These are phyloP conservation scores for Cryptococcus maquisensis DNA, from an alignment of 1,284 basidiomycete species.

Conservation along the genomic window DNA sequence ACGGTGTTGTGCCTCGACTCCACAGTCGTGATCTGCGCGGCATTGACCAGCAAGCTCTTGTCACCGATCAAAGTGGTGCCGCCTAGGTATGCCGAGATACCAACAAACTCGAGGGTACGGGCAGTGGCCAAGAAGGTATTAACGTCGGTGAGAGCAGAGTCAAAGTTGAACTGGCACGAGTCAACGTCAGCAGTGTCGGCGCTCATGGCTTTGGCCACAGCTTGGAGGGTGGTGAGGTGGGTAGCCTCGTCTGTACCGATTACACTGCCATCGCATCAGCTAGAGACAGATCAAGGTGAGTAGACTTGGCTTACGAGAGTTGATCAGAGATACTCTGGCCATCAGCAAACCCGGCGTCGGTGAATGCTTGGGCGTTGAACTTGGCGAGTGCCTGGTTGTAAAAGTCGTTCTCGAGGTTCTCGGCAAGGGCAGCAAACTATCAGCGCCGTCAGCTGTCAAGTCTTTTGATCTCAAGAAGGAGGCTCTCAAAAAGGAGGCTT, in stretches of 20 bases:
- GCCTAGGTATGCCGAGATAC: constrained; percentile 68
- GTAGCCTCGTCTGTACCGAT: constrained; percentile 62
- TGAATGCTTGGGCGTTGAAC: constrained; percentile 64
- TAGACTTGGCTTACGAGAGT: constrained; percentile 47
- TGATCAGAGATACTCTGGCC: constrained; percentile 60
- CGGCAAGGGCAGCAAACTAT: constrained; percentile 66
- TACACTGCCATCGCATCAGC: constrained; percentile 48
- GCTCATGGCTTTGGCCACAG: constrained; percentile 57
- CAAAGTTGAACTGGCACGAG: constrained; percentile 67
- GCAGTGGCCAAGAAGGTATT: constrained; percentile 65
- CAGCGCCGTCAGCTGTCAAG: neutral
- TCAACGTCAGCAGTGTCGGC: constrained; percentile 52
- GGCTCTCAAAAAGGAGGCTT: neutral
- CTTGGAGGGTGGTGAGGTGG: constrained; percentile 48
- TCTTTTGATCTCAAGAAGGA: neutral
- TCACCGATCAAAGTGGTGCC: constrained; percentile 63
- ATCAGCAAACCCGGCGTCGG: constrained; percentile 61
- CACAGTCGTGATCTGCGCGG: constrained; percentile 67
- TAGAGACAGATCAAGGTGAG: neutral
- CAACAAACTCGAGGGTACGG: constrained; percentile 68
- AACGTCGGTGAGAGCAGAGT: constrained; percentile 60
- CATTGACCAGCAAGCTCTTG: constrained; percentile 60
- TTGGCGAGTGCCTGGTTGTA: constrained; percentile 63
- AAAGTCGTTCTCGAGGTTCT: constrained; percentile 66
- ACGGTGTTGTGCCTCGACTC: constrained; percentile 66